Conservation (phyloP, 139 green algal species). For the Micromonas pusilla region DNA sequence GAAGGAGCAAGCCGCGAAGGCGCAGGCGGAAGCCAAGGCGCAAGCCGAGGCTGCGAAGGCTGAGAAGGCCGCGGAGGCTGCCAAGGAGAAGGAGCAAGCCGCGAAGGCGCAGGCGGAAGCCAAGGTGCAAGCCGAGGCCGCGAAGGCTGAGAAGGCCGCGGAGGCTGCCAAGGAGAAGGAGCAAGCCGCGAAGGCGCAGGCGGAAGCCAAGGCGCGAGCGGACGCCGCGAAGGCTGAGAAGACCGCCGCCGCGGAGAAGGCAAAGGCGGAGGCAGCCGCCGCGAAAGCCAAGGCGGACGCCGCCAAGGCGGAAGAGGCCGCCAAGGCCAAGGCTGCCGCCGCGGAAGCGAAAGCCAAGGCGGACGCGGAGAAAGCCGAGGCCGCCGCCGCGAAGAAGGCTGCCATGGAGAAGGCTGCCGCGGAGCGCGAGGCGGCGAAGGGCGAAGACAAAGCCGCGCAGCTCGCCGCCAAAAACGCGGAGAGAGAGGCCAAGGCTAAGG, state of each 20-base stretch:
- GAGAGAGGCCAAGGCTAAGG: neutral
- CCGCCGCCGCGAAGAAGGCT: neutral
- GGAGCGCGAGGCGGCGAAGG: neutral
- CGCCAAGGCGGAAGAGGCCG: neutral
- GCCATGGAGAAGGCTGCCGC: neutral
- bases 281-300: neutral
- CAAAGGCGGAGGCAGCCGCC: neutral
- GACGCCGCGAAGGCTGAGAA: neutral
- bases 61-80: neutral
- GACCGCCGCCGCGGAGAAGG: neutral
- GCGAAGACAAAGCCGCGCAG: neutral
- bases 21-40: neutral
- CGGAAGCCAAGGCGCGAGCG: neutral
- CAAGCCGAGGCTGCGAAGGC: neutral
- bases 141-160: neutral
- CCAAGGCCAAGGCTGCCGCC: conserved; percentile 9
- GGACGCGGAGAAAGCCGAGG: neutral
- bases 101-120: neutral
- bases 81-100: neutral
- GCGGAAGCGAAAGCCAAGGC: neutral
- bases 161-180: conserved; percentile 5
- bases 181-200: neutral
- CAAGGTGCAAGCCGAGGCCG: neutral
- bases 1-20: neutral
- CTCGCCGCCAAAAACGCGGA: neutral